Base-by-base conservation (phyloP, 2,329 filamentous ascomycete genomes). In the Coleophoma eucalyptorum region DNA sequence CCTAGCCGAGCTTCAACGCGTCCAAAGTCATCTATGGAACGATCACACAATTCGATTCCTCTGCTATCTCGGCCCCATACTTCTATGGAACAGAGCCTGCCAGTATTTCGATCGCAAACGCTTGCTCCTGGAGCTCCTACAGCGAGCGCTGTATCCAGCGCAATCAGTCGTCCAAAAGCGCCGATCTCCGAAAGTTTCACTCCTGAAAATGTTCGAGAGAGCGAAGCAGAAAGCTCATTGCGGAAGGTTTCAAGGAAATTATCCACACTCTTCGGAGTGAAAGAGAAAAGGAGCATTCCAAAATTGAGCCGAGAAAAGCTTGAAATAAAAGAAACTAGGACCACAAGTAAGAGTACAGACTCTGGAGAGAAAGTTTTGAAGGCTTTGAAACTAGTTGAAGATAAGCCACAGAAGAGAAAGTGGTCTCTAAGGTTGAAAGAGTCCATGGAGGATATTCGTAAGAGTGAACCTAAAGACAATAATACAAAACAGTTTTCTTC, bases 241-340 rank as follows among this genome's bases (percentile, higher is more conserved):
- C 45, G 41, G 48, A 52, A 26, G 21, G 43, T 46, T 41, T 52
- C 51, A 37, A 50, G 52, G 19, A 49, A 45, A n/a, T 31, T 50
- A 7, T 55, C 50, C 15, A 34, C 41, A 7, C 31, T 50, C 2
- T 50, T 52, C 26, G 46, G 55, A 34, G 20, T 50, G 6, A 41
- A 31, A 32, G 38, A 53, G 12, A 32, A 47, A 38, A 48, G 46
- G 18, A 41, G 50, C 8, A 46, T 51, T n/a, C 52, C 50, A 33
- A 7, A 44, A 2, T 43, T 56, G 21, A 57, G 49, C 10, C 45
- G 56, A 37, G 50, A 58, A 41, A 49, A 58, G 8, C 42, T 55
- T 6, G 49, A 46, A 34, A 48, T 44, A 6, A 50, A 48, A 11
- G 46, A 51, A 26, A 43, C 32, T 20, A 41, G 54, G 31, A 37